phyloP scores from a whole-genome alignment of 106 monocot species.

The Dioscorea alata region DNA sequence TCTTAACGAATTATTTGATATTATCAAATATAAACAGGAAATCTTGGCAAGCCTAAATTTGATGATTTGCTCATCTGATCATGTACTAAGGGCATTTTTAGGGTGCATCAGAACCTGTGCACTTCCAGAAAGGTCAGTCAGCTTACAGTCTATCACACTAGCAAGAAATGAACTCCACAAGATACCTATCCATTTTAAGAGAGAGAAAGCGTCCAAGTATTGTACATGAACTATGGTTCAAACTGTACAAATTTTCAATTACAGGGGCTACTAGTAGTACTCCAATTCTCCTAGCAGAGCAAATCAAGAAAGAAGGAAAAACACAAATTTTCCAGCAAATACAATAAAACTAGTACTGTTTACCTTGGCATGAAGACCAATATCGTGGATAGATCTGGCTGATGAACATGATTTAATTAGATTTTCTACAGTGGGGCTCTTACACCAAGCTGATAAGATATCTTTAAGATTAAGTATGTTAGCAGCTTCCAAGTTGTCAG shows the following conservation, averaged over 20 bases:
- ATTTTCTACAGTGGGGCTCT: slow-evolving; percentile 23
- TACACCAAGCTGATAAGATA: slow-evolving; percentile 45
- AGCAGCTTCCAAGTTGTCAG: too few species aligned
- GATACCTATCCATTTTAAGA: not conserved
- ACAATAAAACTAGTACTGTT: too few species aligned
- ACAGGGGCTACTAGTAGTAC: not conserved
- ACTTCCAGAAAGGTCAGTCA: too few species aligned
- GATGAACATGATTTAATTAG: slow-evolving; percentile 45
- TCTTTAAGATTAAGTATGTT: slow-evolving; percentile 8
- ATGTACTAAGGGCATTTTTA: too few species aligned
- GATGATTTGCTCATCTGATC: too few species aligned
- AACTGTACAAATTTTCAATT: not conserved
- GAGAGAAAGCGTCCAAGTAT: not conserved
- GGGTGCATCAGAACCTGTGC: too few species aligned
- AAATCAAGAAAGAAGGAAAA: not conserved
- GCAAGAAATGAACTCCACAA: too few species aligned
- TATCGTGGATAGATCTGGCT: slow-evolving; percentile 29
- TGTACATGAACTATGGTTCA: not conserved
- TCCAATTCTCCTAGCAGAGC: not conserved
- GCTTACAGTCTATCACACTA: too few species aligned
- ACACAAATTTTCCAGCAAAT: too few species aligned
- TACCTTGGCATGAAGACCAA: slow-evolving; percentile 56
- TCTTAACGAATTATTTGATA: too few species aligned
- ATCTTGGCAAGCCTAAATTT: too few species aligned
- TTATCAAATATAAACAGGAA: too few species aligned